Base-by-base conservation (phyloP, 768 basidiomycete genomes). In the Xerocomellus chrysenteron region DNA sequence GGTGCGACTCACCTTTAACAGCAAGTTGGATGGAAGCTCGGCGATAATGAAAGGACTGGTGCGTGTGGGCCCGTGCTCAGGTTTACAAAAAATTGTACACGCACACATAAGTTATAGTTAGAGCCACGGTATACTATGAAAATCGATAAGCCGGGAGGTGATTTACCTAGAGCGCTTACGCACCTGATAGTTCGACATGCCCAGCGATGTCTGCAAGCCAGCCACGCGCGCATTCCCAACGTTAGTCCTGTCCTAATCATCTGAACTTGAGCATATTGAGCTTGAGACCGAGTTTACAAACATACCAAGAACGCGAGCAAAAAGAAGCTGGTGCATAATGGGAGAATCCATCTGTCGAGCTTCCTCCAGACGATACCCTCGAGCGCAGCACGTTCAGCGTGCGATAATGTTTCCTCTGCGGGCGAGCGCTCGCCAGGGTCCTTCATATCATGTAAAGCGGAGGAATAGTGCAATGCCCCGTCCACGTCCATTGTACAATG, bases 181-280 rank as follows among this genome's bases (percentile, higher is more conserved):
- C 42, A 69, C 69, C 56, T 69, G 58, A 33, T 71, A 60, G 35
- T 65, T 62, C 4, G 66, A 54, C 32, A 72, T 62, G 2, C 19
- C 71, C 48, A 87, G 65, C 47, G 82, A 76, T 26, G 69, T 76
- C 62, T 84, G 81, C 55, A 87, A 65, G 6, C 85, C 84, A 13
- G 82, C 86, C 2, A 86, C 76, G 17, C 78, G 75, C 28, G 85
- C 85, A 61, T 86, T 86, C 21, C 76, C 80, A 37, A 85, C 75
- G 59, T 85, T 84, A 12, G 61, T 67, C 43, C 54, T 56, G 42
- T 81, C 51, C 82, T 71, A 37, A 50, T 40, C 63, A 19, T 40
- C 1, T 9, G 14, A 3, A 37, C 45, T 21, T 37, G 19, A 26
- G 45, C 0, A 35, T 4, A 32, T 12, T 7, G 11, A 30, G 44